Evolutionary conservation across 2,329 filamentous ascomycete species (phyloP).

Genomic region (Fusarium sp.): DNA sequence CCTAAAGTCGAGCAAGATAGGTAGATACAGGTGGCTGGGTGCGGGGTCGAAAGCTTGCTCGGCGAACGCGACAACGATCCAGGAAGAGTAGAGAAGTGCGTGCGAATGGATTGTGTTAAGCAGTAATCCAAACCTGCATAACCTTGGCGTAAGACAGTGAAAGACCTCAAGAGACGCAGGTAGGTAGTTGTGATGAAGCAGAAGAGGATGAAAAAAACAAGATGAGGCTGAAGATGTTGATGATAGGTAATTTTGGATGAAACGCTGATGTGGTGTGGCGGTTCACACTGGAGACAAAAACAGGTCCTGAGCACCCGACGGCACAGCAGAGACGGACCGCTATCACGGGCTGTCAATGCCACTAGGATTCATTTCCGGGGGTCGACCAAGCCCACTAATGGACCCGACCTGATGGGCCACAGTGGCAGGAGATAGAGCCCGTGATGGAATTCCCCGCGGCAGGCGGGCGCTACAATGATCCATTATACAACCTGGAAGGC

Average conservation of each 20-base stretch:
- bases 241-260: slow-evolving; percentile 23
- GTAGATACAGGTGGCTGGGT: slow-evolving; percentile 33
- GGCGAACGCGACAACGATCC: slow-evolving; percentile 15
- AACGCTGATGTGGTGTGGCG: slow-evolving; percentile 34
- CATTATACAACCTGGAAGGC: slow-evolving; percentile 1
- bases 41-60: slow-evolving; percentile 39
- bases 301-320: slow-evolving; percentile 9
- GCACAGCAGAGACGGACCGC: slow-evolving; percentile 13
- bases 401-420: slow-evolving; percentile 1
- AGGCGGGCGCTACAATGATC: slow-evolving; percentile 9
- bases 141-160: neutral
- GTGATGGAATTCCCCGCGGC: slow-evolving; percentile 19
- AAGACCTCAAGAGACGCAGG: neutral
- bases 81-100: slow-evolving; percentile 20
- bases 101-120: slow-evolving; percentile 36
- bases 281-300: slow-evolving; percentile 25
- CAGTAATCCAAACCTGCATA: slow-evolving; percentile 13
- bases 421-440: slow-evolving; percentile 1
- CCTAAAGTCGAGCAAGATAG: slow-evolving; percentile 25
- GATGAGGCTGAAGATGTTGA: slow-evolving; percentile 33
- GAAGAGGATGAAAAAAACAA: neutral
- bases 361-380: slow-evolving; percentile 13
- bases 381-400: neutral
- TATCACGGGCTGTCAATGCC: neutral
- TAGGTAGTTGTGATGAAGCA: slow-evolving; percentile 9